Evolutionary conservation across 345 rosid genomes (phyloP).

Genomic region (Tarenaya hassleriana): DNA sequence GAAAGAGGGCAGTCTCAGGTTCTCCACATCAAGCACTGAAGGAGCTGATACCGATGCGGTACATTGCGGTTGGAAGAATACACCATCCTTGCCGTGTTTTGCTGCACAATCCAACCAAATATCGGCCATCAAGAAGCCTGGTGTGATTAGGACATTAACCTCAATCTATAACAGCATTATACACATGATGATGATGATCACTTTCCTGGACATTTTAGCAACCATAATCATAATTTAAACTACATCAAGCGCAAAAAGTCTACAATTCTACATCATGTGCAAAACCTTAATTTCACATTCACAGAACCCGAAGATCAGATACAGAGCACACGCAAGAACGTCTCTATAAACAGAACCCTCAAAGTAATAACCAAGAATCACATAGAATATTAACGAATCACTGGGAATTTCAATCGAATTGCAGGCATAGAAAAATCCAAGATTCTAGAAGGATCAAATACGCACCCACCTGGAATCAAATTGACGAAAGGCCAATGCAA

Average conservation of each 20-base stretch:
- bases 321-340: slow-evolving; percentile 7
- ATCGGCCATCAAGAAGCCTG: neutral
- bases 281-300: neutral
- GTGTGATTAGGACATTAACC: neutral
- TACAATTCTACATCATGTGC: no score
- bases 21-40: slow-evolving; percentile 59
- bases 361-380: no score
- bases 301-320: neutral
- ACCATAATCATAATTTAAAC: no score
- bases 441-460: slow-evolving; percentile 5
- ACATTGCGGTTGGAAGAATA: slow-evolving; percentile 55
- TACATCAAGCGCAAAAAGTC: no score
- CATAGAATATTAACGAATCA: no score
- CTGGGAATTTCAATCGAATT: no score
- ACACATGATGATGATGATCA: neutral
- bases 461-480: slow-evolving; percentile 4
- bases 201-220: no score
- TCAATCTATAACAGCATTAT: neutral
- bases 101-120: slow-evolving; percentile 42
- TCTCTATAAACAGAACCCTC: neutral
- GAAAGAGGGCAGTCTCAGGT: slow-evolving; percentile 69
- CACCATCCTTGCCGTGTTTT: slow-evolving; percentile 40
- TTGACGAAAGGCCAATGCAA: neutral
- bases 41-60: slow-evolving; percentile 46
- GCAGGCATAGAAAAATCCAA: neutral